A percentile compares a stretch with the other conserved stretches of the same genome.
Evolutionary conservation across 139 green algal species (phyloP).

Genomic region (Nannochloris sp.): DNA sequence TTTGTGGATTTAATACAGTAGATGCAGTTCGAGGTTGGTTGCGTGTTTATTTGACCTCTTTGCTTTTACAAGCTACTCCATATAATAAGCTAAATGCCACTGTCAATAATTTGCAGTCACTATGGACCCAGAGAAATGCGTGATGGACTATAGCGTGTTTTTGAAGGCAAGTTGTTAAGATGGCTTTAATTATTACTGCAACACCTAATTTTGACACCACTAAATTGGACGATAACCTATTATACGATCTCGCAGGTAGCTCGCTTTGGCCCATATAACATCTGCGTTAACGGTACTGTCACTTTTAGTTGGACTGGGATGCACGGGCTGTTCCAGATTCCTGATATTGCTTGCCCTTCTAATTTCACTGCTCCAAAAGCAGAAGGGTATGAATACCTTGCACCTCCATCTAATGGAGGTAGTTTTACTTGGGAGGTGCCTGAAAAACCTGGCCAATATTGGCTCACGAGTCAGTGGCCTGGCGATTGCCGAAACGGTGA

Average conservation of each 20-base stretch:
- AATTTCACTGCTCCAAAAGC: slow-evolving; percentile 14
- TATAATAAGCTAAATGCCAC: no score
- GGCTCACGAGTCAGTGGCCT: slow-evolving; percentile 14
- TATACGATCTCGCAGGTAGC: neutral
- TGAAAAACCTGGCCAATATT: slow-evolving; percentile 13
- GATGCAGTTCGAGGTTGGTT: slow-evolving; percentile 8
- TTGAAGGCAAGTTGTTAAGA: no score
- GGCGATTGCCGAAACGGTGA: slow-evolving; percentile 17
- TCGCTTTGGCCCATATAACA: slow-evolving; percentile 1
- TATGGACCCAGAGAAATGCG: neutral
- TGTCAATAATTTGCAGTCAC: neutral
- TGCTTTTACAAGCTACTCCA: no score
- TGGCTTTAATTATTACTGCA: no score
- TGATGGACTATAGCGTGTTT: no score
- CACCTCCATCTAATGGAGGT: slow-evolving; percentile 3
- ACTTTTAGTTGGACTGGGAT: slow-evolving; percentile 12
- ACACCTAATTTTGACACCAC: no score
- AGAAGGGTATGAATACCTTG: slow-evolving; percentile 15
- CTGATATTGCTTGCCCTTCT: slow-evolving; percentile 13
- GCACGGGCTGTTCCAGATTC: slow-evolving; percentile 26
- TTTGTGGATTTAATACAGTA: neutral
- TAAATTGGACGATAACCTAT: no score
- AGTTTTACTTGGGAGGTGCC: slow-evolving; percentile 17
- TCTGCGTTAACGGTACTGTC: neutral
- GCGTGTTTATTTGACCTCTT: neutral